A percentile compares a stretch with the other conserved stretches of the same genome.
phyloP scores from a whole-genome alignment of 768 basidiomycete species.

The Cystofilobasidium ferigula region DNA sequence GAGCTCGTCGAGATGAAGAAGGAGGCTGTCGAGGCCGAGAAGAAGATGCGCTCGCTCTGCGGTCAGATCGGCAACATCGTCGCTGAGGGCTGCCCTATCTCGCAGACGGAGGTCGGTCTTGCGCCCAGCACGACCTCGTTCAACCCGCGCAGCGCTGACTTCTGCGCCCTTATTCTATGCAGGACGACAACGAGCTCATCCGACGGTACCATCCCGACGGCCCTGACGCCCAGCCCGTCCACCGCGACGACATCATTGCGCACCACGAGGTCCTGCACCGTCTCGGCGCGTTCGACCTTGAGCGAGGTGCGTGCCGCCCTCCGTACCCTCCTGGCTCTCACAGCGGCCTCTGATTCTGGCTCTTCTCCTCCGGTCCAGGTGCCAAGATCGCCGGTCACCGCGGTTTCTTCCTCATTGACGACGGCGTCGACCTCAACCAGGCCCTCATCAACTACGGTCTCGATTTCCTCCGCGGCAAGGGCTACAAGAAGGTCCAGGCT shows the following conservation, averaged over 20 bases:
- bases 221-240: slow-evolving; percentile 42
- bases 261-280: slow-evolving; percentile 93
- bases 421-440: slow-evolving; percentile 94
- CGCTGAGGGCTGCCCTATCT: slow-evolving; percentile 71
- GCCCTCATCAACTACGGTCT: slow-evolving; percentile 89
- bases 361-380: slow-evolving; percentile 42
- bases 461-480: slow-evolving; percentile 70
- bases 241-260: slow-evolving; percentile 69
- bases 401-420: slow-evolving; percentile 90
- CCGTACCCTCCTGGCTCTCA: no score
- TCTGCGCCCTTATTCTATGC: no score
- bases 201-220: slow-evolving; percentile 79
- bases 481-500: slow-evolving; percentile 88
- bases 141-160: no score
- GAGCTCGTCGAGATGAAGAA: slow-evolving; percentile 65
- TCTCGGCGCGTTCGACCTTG: slow-evolving; percentile 91
- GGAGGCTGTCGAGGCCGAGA: slow-evolving; percentile 64
- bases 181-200: slow-evolving; percentile 83
- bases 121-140: no score
- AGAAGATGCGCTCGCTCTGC: slow-evolving; percentile 50
- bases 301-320: slow-evolving; percentile 66
- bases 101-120: slow-evolving; percentile 76
- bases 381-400: slow-evolving; percentile 89
- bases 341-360: not conserved
- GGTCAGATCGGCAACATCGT: slow-evolving; percentile 84